phyloP scores from a whole-genome alignment of 2,329 filamentous ascomycete species.

The Diaporthe australafricana region DNA sequence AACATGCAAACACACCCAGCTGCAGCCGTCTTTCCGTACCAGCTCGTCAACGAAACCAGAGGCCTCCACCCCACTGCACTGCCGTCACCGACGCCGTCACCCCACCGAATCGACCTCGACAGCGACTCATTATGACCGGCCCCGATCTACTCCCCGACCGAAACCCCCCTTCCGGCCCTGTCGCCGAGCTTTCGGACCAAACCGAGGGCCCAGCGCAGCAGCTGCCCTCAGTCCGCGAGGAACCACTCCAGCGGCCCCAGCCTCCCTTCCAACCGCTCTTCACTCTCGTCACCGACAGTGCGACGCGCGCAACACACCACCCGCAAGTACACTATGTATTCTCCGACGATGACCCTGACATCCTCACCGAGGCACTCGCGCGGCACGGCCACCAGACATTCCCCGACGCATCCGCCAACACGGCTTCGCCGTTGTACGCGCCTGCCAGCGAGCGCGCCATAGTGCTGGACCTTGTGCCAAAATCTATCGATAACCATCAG shows the following conservation, averaged over 20 bases:
- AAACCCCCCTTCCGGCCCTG: background rate
- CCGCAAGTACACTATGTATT: conserved; percentile 94
- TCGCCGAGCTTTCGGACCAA: background rate
- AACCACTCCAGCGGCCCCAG: conserved; percentile 37
- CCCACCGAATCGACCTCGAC: background rate
- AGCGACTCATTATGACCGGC: conserved; percentile 30
- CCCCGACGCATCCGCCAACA: background rate
- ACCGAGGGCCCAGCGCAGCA: conserved; percentile 12
- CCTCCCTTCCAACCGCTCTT: conserved; percentile 84
- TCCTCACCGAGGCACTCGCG: conserved; percentile 75
- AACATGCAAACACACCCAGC: conserved; percentile 19
- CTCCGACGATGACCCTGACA: conserved; percentile 86
- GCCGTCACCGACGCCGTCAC: background rate
- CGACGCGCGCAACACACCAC: conserved; percentile 81
- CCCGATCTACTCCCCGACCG: conserved; percentile 22
- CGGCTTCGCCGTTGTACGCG: background rate
- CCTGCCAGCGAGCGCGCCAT: conserved; percentile 57
- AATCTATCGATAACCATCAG: background rate
- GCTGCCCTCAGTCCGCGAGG: background rate
- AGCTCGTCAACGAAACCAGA: conserved; percentile 3
- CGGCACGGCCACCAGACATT: conserved; percentile 48
- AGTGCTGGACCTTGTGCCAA: conserved; percentile 64
- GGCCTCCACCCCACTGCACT: background rate
- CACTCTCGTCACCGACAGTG: conserved; percentile 81
- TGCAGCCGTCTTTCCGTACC: background rate